These are phyloP conservation scores for Yamadazyma akitaensis DNA, from an alignment of 805 yeast species.

Conservation along the genomic window DNA sequence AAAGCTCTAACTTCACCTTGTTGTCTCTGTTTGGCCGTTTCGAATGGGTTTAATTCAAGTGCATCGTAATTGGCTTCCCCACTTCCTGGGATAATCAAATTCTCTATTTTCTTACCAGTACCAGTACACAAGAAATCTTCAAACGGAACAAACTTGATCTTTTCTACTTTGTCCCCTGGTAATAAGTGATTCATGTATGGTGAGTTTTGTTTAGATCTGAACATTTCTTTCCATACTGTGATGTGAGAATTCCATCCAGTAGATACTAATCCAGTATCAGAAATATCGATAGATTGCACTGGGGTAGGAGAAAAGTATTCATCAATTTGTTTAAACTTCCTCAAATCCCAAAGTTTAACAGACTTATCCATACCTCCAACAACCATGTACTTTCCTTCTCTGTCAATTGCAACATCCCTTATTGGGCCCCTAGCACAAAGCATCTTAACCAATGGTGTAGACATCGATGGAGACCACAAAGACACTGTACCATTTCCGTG, in stretches of 20 bases:
- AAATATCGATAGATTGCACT: slow-evolving; percentile 71
- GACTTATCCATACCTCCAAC: slow-evolving; percentile 84
- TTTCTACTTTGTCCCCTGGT: slow-evolving; percentile 71
- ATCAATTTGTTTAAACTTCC: slow-evolving; percentile 75
- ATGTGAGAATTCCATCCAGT: slow-evolving; percentile 97
- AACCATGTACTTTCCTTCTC: slow-evolving; percentile 94
- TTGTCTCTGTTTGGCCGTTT: slow-evolving; percentile 88
- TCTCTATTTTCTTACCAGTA: slow-evolving; percentile 71
- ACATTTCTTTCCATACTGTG: slow-evolving; percentile 87
- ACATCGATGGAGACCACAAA: slow-evolving; percentile 88
- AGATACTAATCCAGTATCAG: slow-evolving; percentile 82
- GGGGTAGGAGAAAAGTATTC: slow-evolving; percentile 78
- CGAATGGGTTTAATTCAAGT: slow-evolving; percentile 87
- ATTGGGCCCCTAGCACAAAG: slow-evolving; percentile 85
- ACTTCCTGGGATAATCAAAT: slow-evolving; percentile 90
- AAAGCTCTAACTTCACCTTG: slow-evolving; percentile 84
- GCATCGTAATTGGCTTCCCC: slow-evolving; percentile 99
- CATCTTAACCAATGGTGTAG: slow-evolving; percentile 79
- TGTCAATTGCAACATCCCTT: slow-evolving; percentile 76
- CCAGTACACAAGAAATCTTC: slow-evolving; percentile 96
- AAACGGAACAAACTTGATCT: slow-evolving; percentile 78
- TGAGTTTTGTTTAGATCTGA: slow-evolving; percentile 64
- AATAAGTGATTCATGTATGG: slow-evolving; percentile 92
- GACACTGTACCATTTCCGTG: slow-evolving; percentile 91
- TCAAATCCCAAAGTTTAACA: slow-evolving; percentile 88